Evolutionary conservation across 2,329 filamentous ascomycete species (phyloP).

Genomic region (Phaeosphaeriaceae sp.): DNA sequence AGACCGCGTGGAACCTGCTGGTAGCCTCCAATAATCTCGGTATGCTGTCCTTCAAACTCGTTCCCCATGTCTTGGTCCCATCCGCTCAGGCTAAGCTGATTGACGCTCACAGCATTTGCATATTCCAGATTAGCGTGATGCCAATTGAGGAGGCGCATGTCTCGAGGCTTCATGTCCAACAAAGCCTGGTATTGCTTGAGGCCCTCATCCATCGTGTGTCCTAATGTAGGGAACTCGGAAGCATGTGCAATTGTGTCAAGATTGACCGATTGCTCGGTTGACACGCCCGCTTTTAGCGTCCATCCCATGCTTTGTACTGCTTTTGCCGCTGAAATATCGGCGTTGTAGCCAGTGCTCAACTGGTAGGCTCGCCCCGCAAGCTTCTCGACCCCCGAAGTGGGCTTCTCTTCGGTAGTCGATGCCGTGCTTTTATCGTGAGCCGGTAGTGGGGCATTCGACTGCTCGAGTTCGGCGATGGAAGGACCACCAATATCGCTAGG

Average conservation of each 20-base stretch:
- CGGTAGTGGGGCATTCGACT: constrained; percentile 61
- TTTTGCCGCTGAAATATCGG: constrained; percentile 74
- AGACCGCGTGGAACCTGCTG: constrained; percentile 90
- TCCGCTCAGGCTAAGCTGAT: constrained; percentile 82
- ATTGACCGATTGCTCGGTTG: constrained; percentile 71
- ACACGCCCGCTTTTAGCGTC: constrained; percentile 70
- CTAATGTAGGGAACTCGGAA: constrained; percentile 74
- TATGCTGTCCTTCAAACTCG: constrained; percentile 94
- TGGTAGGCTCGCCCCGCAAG: constrained; percentile 74
- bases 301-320: constrained; percentile 86
- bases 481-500: constrained; percentile 63
- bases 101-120: constrained; percentile 89
- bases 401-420: constrained; percentile 50
- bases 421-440: constrained; percentile 57
- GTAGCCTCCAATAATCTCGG: constrained; percentile 92
- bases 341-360: constrained; percentile 71
- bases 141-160: constrained; percentile 94
- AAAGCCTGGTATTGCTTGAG: constrained; percentile 85
- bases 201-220: constrained; percentile 91
- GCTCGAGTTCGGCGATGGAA: constrained; percentile 76
- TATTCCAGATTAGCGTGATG: constrained; percentile 98
- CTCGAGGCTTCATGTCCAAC: constrained; percentile 81
- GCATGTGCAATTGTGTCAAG: constrained; percentile 70
- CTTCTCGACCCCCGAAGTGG: constrained; percentile 62
- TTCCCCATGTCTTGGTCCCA: constrained; percentile 99